These are phyloP conservation scores for Circinella umbellata DNA, from an alignment of 371 early-diverging fungal genomes.

Conservation along the genomic window DNA sequence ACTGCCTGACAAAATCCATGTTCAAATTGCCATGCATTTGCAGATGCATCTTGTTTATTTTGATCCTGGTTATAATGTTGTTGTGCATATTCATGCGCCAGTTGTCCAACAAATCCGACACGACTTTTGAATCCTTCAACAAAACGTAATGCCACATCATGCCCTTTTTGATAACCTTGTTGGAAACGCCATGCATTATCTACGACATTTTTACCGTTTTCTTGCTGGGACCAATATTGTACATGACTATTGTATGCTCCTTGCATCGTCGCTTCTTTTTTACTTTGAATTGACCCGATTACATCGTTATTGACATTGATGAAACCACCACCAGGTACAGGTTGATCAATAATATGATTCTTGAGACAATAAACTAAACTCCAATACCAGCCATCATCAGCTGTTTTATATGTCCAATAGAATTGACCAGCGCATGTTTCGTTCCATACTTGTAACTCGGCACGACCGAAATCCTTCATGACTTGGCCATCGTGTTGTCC, in stretches of 20 bases:
- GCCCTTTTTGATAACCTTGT: constrained; percentile 26
- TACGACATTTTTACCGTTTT: neutral
- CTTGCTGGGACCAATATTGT: constrained; percentile 15
- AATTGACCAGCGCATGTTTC: constrained; percentile 29
- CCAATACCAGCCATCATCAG: constrained; percentile 38
- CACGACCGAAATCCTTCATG: constrained; percentile 28
- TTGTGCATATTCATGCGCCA: constrained; percentile 26
- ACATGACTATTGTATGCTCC: constrained; percentile 14
- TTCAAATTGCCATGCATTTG: constrained; percentile 32
- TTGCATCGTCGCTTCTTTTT: constrained; percentile 1
- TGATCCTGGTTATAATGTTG: constrained; percentile 11
- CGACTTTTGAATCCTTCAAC: constrained; percentile 14
- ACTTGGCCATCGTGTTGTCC: constrained; percentile 24
- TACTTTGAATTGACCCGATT: neutral
- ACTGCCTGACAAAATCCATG: constrained; percentile 32
- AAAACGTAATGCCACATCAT: constrained; percentile 28
- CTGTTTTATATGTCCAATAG: constrained; percentile 38
- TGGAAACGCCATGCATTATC: constrained; percentile 21
- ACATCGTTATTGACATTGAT: neutral
- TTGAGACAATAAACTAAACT: constrained; percentile 36
- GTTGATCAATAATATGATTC: constrained; percentile 14
- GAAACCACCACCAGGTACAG: constrained; percentile 9
- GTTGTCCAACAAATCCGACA: constrained; percentile 29
- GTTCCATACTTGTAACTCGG: constrained; percentile 23
- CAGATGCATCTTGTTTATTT: constrained; percentile 9